Conservation (phyloP, 2,329 filamentous ascomycete species). For the Fusarium graminum region DNA sequence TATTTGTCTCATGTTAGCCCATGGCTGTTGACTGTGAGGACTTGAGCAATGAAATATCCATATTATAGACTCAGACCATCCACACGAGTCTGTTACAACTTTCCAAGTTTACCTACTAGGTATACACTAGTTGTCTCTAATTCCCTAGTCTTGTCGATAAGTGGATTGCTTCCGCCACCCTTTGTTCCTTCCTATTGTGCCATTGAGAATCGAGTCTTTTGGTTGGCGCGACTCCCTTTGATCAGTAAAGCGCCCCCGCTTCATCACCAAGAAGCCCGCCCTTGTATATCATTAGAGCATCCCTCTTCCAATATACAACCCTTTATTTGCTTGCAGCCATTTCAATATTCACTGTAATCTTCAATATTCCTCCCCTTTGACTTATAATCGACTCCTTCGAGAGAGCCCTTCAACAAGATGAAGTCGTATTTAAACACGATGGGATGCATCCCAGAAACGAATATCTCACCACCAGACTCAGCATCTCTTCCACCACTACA, state of each 20-base stretch:
- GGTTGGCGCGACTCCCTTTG: slow-evolving; percentile 37
- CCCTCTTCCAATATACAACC: slow-evolving; percentile 31
- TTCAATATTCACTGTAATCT: slow-evolving; percentile 24
- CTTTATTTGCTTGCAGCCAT: slow-evolving; percentile 11
- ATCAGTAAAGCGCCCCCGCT: slow-evolving; percentile 26
- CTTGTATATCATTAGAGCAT: slow-evolving; percentile 18
- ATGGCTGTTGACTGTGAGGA: slow-evolving; percentile 1
- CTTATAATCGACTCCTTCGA: slow-evolving; percentile 16
- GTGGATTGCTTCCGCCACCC: slow-evolving; percentile 35
- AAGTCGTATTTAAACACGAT: slow-evolving; percentile 43
- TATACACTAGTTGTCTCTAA: slow-evolving; percentile 14
- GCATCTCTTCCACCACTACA: slow-evolving; percentile 23
- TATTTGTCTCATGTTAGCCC: slow-evolving; percentile 12
- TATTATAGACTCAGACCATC: background rate
- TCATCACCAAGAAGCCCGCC: slow-evolving; percentile 23
- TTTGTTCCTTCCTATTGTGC: slow-evolving; percentile 28
- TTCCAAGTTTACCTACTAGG: too few species aligned
- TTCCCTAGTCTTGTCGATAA: slow-evolving; percentile 16
- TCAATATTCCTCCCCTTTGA: slow-evolving; percentile 43
- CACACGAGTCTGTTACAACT: too few species aligned
- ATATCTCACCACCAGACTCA: slow-evolving; percentile 42
- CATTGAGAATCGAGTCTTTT: slow-evolving; percentile 6
- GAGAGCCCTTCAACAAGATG: slow-evolving; percentile 38
- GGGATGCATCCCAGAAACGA: slow-evolving; percentile 21
- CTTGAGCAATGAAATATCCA: slow-evolving; percentile 16